Evolutionary conservation across 257 asterid genomes (phyloP).

Genomic region (Solanum ahanhuiri): DNA sequence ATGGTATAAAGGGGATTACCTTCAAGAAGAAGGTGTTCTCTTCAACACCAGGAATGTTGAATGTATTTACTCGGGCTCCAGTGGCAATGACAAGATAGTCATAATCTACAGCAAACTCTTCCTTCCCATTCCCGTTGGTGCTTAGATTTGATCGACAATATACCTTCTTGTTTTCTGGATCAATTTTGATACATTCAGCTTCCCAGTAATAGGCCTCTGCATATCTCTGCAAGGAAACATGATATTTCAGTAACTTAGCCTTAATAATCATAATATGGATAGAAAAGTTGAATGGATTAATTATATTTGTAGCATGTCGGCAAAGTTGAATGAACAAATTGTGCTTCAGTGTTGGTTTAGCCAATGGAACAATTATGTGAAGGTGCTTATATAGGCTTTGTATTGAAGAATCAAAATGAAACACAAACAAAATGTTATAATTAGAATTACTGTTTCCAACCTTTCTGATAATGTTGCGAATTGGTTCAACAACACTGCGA

Average conservation of each 20-base stretch:
- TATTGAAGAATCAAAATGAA: not conserved
- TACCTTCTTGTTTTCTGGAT: slow-evolving; percentile 70
- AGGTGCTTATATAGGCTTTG: not conserved
- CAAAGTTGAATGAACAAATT: not conserved
- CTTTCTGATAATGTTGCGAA: slow-evolving; percentile 84
- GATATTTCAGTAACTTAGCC: not conserved
- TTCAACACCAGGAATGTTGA: slow-evolving; percentile 93
- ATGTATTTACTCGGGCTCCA: slow-evolving; percentile 92
- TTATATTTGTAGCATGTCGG: not conserved
- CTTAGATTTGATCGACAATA: slow-evolving; percentile 56
- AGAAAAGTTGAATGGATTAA: not conserved
- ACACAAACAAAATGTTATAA: not conserved
- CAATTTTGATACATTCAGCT: slow-evolving; percentile 81
- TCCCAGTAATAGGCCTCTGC: slow-evolving; percentile 55
- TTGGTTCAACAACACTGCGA: slow-evolving; percentile 92
- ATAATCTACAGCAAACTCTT: slow-evolving; percentile 76
- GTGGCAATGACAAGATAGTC: slow-evolving; percentile 82
- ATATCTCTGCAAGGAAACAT: slow-evolving; percentile 44
- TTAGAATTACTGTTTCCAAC: slow-evolving; percentile 12
- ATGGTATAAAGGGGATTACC: slow-evolving; percentile 25
- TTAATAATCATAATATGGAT: not conserved
- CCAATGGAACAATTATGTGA: not conserved
- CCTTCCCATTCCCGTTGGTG: slow-evolving; percentile 39
- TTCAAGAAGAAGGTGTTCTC: slow-evolving; percentile 86
- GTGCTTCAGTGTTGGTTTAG: not conserved